These are phyloP conservation scores for Solanum pennellii DNA, from an alignment of 257 asterid genomes.

Conservation along the genomic window DNA sequence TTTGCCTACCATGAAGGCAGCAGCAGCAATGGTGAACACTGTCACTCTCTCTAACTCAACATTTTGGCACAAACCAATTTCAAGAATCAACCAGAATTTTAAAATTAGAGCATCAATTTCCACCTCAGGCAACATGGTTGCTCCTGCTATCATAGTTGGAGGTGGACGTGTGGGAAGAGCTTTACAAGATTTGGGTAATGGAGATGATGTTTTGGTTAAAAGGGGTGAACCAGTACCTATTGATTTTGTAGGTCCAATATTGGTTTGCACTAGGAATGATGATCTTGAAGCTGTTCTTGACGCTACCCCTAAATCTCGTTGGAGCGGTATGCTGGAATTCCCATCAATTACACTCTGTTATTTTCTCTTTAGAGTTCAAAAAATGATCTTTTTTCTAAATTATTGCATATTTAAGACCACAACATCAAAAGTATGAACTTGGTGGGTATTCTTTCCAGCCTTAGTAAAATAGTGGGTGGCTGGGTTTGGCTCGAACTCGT, in stretches of 20 bases:
- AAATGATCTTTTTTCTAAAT: neutral
- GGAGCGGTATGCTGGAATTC: slow-evolving; percentile 53
- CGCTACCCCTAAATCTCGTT: slow-evolving; percentile 74
- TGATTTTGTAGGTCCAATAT: slow-evolving; percentile 73
- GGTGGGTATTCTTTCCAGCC: neutral
- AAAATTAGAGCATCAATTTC: slow-evolving; percentile 32
- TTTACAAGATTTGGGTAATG: slow-evolving; percentile 82
- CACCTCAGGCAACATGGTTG: slow-evolving; percentile 34
- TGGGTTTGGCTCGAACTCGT: neutral
- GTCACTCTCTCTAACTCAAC: slow-evolving; percentile 40
- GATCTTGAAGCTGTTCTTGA: slow-evolving; percentile 88
- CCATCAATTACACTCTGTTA: neutral
- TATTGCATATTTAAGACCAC: neutral
- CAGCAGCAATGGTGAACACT: slow-evolving; percentile 28
- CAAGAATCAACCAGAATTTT: slow-evolving; percentile 13
- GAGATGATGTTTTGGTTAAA: slow-evolving; percentile 62
- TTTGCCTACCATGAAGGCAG: slow-evolving; percentile 7
- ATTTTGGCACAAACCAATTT: slow-evolving; percentile 27
- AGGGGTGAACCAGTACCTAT: slow-evolving; percentile 82
- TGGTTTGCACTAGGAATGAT: slow-evolving; percentile 91
- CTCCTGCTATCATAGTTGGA: slow-evolving; percentile 85
- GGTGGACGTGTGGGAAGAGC: slow-evolving; percentile 94
- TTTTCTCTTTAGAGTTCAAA: neutral
- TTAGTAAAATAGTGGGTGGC: neutral
- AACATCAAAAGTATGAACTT: neutral